Conservation (phyloP, 257 asterid species). For the Verbascum thapsus region DNA sequence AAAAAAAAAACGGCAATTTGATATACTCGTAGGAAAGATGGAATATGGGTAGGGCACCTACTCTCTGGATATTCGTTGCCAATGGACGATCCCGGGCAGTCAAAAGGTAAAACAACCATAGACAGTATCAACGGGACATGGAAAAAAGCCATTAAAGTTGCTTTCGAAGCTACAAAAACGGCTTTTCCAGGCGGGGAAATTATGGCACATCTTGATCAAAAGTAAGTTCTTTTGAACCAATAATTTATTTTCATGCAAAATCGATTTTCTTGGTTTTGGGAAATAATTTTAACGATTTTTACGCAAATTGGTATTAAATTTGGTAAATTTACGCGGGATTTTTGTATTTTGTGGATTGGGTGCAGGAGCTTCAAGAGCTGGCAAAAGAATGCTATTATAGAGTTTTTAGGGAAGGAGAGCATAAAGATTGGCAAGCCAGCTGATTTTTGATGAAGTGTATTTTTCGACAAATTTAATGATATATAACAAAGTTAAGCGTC, state of each 20-base stretch:
- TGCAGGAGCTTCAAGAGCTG: conserved; percentile 97
- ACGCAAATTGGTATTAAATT: too few relatives aligned
- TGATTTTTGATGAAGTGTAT: conserved; percentile 73
- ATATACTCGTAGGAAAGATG: conserved; percentile 55
- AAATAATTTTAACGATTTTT: too few relatives aligned
- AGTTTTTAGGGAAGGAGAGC: conserved; percentile 52
- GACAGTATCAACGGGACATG: conserved; percentile 83
- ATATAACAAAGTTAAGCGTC: too few relatives aligned
- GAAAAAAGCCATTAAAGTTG: conserved; percentile 81
- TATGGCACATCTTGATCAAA: conserved; percentile 93
- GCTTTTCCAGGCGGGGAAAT: conserved; percentile 92
- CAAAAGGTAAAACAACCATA: conserved; percentile 45
- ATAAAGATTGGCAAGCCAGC: conserved; percentile 82
- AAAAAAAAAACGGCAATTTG: too few relatives aligned
- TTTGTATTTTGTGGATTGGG: not conserved
- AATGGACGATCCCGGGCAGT: conserved; percentile 89
- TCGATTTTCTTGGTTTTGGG: too few relatives aligned
- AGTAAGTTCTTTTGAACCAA: conserved; percentile 46
- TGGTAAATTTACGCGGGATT: too few relatives aligned
- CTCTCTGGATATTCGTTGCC: conserved; percentile 92
- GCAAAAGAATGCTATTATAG: conserved; percentile 84
- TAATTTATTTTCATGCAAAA: not conserved
- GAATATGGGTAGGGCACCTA: conserved; percentile 89
- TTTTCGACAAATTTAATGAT: too few relatives aligned
- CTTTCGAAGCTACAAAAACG: conserved; percentile 70